phyloP scores from a whole-genome alignment of 2,329 filamentous ascomycete species.

The Claviceps sp. region DNA sequence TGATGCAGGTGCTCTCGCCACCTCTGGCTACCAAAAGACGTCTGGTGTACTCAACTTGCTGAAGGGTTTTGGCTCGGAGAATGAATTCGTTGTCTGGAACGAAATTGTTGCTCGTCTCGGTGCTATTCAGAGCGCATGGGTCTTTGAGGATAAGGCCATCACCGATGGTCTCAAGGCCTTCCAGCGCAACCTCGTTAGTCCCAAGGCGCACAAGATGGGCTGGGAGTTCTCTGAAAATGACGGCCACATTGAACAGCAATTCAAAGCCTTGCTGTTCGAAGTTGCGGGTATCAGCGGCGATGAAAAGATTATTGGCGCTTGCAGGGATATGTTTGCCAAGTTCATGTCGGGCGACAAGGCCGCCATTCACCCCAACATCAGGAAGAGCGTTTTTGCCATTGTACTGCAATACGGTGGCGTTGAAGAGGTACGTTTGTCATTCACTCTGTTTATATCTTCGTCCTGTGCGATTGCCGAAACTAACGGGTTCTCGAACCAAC shows the following conservation, averaged over 20 bases:
- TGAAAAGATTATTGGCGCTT: slow-evolving; percentile 60
- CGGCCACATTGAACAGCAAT: slow-evolving; percentile 83
- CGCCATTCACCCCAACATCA: slow-evolving; percentile 85
- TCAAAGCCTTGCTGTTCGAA: slow-evolving; percentile 85
- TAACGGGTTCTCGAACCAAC: not conserved
- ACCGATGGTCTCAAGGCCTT: slow-evolving; percentile 72
- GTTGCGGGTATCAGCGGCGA: slow-evolving; percentile 72
- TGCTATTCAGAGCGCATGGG: slow-evolving; percentile 72
- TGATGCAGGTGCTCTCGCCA: slow-evolving; percentile 78
- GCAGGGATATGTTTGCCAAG: slow-evolving; percentile 81
- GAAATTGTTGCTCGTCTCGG: slow-evolving; percentile 72
- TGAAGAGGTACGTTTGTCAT: slow-evolving; percentile 47
- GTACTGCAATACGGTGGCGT: slow-evolving; percentile 72
- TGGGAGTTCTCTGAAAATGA: slow-evolving; percentile 80
- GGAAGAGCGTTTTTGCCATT: slow-evolving; percentile 75
- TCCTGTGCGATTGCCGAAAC: not conserved
- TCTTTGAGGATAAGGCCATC: slow-evolving; percentile 57
- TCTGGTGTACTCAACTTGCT: slow-evolving; percentile 77
- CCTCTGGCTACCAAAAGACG: slow-evolving; percentile 87
- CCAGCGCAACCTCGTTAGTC: slow-evolving; percentile 62
- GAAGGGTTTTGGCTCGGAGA: slow-evolving; percentile 70
- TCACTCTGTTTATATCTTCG: not conserved
- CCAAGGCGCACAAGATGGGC: slow-evolving; percentile 73
- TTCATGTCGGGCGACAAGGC: slow-evolving; percentile 65
- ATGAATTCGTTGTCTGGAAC: slow-evolving; percentile 89